Conservation (phyloP, 75 land plant species). For the Sequoia sempervirens region DNA sequence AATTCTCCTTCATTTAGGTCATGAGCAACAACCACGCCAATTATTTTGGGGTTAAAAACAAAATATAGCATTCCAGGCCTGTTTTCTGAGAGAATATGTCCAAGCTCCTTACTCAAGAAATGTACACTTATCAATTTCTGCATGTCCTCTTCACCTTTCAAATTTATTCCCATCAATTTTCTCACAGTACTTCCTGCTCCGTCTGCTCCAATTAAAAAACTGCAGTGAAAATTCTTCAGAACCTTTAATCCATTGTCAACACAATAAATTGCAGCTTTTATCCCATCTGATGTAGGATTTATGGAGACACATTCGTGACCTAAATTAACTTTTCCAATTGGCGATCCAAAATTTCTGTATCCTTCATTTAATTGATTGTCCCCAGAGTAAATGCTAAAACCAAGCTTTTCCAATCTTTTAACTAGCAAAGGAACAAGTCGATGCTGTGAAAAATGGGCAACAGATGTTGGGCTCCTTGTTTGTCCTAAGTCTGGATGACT, state of each 20-base stretch:
- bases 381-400: conserved; percentile 23
- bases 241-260: conserved; percentile 22
- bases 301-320: conserved; percentile 80
- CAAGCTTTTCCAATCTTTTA: conserved; percentile 44
- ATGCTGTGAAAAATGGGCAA: conserved; percentile 95
- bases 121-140: conserved; percentile 91
- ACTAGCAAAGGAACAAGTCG: conserved; percentile 58
- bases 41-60: conserved; percentile 78
- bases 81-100: conserved; percentile 42
- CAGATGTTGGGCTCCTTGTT: conserved; percentile 71
- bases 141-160: conserved; percentile 75
- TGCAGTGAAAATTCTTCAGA: conserved; percentile 29
- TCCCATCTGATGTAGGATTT: conserved; percentile 27
- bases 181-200: conserved; percentile 87
- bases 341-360: neutral
- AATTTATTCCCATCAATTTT: conserved; percentile 52
- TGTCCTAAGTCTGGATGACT: conserved; percentile 56
- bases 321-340: conserved; percentile 45
- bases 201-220: conserved; percentile 81
- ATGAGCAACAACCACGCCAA: conserved; percentile 98
- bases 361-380: conserved; percentile 6
- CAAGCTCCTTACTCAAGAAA: conserved; percentile 74
- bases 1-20: conserved; percentile 89
- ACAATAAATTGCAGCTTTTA: conserved; percentile 38
- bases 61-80: conserved; percentile 97